These are phyloP conservation scores for Trebouxia sp. DNA, from an alignment of 139 green algal species.

Conservation along the genomic window DNA sequence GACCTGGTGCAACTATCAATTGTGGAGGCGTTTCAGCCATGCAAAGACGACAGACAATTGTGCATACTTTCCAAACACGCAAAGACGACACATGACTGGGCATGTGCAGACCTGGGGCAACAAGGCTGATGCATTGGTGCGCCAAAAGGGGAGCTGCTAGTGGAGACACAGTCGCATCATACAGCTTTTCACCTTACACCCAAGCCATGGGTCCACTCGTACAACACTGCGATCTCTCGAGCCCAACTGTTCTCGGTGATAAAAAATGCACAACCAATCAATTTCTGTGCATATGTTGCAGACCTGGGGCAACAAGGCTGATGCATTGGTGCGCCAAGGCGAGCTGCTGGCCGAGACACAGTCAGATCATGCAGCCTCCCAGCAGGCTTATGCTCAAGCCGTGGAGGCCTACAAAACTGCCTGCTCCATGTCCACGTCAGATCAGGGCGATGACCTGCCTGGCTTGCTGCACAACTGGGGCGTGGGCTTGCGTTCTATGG, in stretches of 20 bases:
- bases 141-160: constrained; percentile 45
- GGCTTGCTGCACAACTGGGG: constrained; percentile 85
- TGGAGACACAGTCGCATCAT: not conserved
- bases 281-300: constrained; percentile 14
- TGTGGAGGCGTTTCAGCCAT: too few species aligned
- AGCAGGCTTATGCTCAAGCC: constrained; percentile 14
- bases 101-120: constrained; percentile 43
- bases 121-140: constrained; percentile 60
- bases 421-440: constrained; percentile 39
- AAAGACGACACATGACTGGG: not conserved
- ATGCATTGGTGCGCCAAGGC: constrained; percentile 54
- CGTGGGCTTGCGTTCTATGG: constrained; percentile 52
- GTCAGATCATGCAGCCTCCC: not conserved
- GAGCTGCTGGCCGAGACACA: constrained; percentile 38
- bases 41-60: too few species aligned
- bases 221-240: constrained; percentile 36
- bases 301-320: constrained; percentile 66
- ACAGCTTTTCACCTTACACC: not conserved
- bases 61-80: too few species aligned
- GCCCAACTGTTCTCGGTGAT: too few species aligned
- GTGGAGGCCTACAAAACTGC: constrained; percentile 41
- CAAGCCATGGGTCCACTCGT: constrained; percentile 41
- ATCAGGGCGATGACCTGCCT: constrained; percentile 56
- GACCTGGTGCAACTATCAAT: too few species aligned
- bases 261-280: too few species aligned